Conservation (phyloP, 2,329 filamentous ascomycete genomes). For the Triangularia verruculosa region DNA sequence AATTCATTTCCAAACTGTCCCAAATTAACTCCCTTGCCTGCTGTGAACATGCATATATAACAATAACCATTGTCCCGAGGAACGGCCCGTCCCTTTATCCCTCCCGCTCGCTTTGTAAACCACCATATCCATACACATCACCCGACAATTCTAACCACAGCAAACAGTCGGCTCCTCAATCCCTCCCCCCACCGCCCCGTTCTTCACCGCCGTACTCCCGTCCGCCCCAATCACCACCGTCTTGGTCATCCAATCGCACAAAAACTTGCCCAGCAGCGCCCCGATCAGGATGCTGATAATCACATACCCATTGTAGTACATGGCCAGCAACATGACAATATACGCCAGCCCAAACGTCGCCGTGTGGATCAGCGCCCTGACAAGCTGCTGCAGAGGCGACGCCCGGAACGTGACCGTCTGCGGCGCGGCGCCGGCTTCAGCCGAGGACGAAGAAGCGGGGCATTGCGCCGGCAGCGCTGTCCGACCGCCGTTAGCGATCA, state of each 20-base stretch:
- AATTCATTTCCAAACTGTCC: neutral
- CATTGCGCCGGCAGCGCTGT: slow-evolving; percentile 11
- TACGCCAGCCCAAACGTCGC: slow-evolving; percentile 43
- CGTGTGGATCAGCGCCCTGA: slow-evolving; percentile 40
- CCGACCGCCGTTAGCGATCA: slow-evolving; percentile 22
- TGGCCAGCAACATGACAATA: slow-evolving; percentile 44
- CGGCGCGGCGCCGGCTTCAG: slow-evolving; percentile 19
- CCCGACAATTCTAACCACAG: slow-evolving; percentile 37
- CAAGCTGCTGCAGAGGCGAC: slow-evolving; percentile 40
- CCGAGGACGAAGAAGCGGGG: slow-evolving; percentile 14
- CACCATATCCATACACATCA: neutral
- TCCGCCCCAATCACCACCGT: slow-evolving; percentile 37
- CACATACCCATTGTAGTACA: slow-evolving; percentile 46
- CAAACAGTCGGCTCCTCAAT: slow-evolving; percentile 48
- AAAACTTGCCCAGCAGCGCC: slow-evolving; percentile 50
- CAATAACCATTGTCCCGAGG: neutral
- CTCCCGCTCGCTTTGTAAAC: neutral
- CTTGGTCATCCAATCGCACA: slow-evolving; percentile 52
- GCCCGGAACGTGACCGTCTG: slow-evolving; percentile 36
- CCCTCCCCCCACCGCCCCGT: slow-evolving; percentile 39
- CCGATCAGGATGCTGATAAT: slow-evolving; percentile 46
- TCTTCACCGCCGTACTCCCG: slow-evolving; percentile 24
- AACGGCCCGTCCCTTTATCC: neutral
- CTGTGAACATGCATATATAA: neutral
- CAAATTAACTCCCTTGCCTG: neutral